phyloP scores from a whole-genome alignment of 2,329 filamentous ascomycete species.

The Xylariaceae sp. region DNA sequence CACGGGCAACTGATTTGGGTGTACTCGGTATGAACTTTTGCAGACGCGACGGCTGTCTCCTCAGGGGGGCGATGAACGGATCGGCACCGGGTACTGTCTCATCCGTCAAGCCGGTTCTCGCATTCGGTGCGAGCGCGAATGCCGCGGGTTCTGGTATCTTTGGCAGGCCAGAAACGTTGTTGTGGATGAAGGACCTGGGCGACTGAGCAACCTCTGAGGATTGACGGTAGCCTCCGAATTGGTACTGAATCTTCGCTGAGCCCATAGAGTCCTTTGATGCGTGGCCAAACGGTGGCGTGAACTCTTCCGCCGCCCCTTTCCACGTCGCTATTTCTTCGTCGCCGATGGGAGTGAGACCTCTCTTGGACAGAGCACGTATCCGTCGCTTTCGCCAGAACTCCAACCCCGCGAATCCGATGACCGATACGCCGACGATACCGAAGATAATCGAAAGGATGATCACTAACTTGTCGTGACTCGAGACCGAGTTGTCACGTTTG shows the following conservation, averaged over 20 bases:
- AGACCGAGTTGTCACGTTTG: slow-evolving; percentile 15
- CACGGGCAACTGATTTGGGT: slow-evolving; percentile 20
- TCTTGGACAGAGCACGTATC: slow-evolving; percentile 41
- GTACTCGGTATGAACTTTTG: slow-evolving; percentile 42
- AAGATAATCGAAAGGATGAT: slow-evolving; percentile 48
- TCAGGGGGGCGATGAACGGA: slow-evolving; percentile 51
- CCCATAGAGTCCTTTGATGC: slow-evolving; percentile 36
- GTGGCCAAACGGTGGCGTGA: slow-evolving; percentile 26
- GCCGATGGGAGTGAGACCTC: slow-evolving; percentile 56
- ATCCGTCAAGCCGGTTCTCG: slow-evolving; percentile 58
- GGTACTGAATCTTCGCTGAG: slow-evolving; percentile 47
- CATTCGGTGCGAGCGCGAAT: slow-evolving; percentile 56
- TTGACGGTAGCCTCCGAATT: slow-evolving; percentile 33
- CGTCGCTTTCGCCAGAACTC: slow-evolving; percentile 39
- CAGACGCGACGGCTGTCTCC: slow-evolving; percentile 49
- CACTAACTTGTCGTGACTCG: slow-evolving; percentile 39
- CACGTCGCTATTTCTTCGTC: slow-evolving; percentile 63
- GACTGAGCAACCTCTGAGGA: slow-evolving; percentile 31
- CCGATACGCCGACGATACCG: slow-evolving; percentile 41
- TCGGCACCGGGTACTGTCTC: slow-evolving; percentile 55
- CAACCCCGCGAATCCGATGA: slow-evolving; percentile 36
- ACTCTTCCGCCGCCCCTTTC: slow-evolving; percentile 39
- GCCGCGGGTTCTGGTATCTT: slow-evolving; percentile 45
- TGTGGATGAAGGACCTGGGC: slow-evolving; percentile 32
- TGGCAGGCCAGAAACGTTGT: slow-evolving; percentile 41